Conservation (phyloP, 108 stramenopile genomes). For the Nitzschia palea region DNA sequence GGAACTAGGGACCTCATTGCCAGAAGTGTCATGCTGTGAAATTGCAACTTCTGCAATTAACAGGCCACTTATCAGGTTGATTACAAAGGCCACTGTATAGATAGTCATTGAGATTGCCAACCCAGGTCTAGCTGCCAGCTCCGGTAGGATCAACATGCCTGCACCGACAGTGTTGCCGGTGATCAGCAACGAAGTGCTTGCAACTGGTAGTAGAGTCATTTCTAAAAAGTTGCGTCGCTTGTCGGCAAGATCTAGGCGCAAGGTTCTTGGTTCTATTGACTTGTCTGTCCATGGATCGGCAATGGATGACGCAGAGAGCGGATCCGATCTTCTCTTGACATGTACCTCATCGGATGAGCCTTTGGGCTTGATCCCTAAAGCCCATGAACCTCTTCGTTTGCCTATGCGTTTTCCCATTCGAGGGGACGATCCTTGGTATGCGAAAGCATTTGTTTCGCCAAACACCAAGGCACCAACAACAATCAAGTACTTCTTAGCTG, state of each 20-base stretch:
- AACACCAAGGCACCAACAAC: neutral
- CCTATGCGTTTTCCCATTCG: too few species aligned
- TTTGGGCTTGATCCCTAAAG: too few species aligned
- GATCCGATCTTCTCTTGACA: too few species aligned
- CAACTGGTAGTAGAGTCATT: neutral
- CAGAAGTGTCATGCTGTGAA: constrained; percentile 52
- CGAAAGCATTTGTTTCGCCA: neutral
- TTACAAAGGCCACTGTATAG: constrained; percentile 49
- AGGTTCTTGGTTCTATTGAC: too few species aligned
- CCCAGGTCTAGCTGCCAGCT: constrained; percentile 52
- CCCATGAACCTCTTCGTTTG: too few species aligned
- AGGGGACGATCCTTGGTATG: neutral
- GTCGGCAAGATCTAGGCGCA: too few species aligned
- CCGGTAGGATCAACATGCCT: constrained; percentile 57
- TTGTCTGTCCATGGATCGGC: neutral
- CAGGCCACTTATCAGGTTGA: constrained; percentile 64
- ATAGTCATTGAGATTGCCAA: constrained; percentile 43
- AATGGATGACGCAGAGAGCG: neutral
- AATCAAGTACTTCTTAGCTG: neutral
- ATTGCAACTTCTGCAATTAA: constrained; percentile 73
- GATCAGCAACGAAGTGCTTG: constrained; percentile 60
- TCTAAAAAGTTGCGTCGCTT: too few species aligned
- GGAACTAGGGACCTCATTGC: constrained; percentile 39
- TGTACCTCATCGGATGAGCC: too few species aligned
- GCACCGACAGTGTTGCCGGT: constrained; percentile 78